Conservation (phyloP, 164 flowering plant species). For the Euptelea pleiosperma region DNA sequence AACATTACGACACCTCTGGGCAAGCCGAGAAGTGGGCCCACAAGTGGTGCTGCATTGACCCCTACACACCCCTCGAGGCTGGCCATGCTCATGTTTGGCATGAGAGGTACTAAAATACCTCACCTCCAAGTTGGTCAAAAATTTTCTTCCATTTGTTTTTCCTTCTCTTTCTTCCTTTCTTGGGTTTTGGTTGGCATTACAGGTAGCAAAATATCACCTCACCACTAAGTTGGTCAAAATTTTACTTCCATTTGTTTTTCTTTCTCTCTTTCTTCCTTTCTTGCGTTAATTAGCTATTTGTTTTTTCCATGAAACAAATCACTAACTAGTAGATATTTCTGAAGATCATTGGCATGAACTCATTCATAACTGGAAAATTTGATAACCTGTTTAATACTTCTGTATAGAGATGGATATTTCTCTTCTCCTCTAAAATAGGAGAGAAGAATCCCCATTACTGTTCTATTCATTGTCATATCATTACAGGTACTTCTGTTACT, state of each 20-base stretch:
- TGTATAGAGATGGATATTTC: not conserved
- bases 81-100: slow-evolving; percentile 99
- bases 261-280: not conserved
- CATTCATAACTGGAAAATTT: too few species aligned
- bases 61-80: slow-evolving; percentile 61
- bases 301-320: not conserved
- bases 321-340: not conserved
- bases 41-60: slow-evolving; percentile 95
- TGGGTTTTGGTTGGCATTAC: not conserved
- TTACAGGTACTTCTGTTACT: too few species aligned
- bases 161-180: not conserved
- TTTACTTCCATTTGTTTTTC: not conserved
- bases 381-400: too few species aligned
- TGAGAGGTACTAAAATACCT: slow-evolving; percentile 61
- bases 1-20: slow-evolving; percentile 76
- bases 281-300: not conserved
- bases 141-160: not conserved
- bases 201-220: too few species aligned
- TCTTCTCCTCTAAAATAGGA: not conserved
- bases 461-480: not conserved
- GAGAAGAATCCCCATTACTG: not conserved
- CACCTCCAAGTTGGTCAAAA: not conserved
- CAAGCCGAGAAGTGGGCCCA: slow-evolving; percentile 91
- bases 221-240: too few species aligned
- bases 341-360: too few species aligned